These are phyloP conservation scores for Fomitopsis pulvina DNA, from an alignment of 768 basidiomycete genomes.

Conservation along the genomic window DNA sequence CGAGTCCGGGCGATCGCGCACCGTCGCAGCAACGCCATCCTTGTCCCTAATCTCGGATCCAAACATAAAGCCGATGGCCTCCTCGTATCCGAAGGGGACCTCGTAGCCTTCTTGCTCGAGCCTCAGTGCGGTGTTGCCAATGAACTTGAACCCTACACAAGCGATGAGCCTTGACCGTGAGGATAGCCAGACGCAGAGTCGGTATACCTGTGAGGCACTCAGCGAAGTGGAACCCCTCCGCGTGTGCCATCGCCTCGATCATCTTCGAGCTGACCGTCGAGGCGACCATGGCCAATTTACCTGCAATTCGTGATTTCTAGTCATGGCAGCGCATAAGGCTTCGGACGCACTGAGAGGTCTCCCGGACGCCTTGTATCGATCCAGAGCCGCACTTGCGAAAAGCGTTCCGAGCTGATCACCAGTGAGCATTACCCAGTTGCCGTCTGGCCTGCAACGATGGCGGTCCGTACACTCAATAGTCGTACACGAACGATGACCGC, in stretches of 20 bases:
- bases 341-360: conserved; percentile 32
- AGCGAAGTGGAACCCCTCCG: conserved; percentile 76
- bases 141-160: conserved; percentile 78
- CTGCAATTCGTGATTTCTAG: conserved; percentile 24
- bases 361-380: conserved; percentile 38
- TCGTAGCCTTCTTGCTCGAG: conserved; percentile 62
- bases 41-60: conserved; percentile 77
- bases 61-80: conserved; percentile 91
- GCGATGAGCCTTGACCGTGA: neutral
- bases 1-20: conserved; percentile 23
- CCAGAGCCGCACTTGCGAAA: conserved; percentile 41
- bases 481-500: neutral
- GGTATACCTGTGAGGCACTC: conserved; percentile 76
- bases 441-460: conserved; percentile 31
- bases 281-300: conserved; percentile 77
- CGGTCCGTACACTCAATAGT: neutral
- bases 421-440: conserved; percentile 66
- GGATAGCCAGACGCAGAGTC: too few species aligned
- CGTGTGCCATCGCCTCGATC: conserved; percentile 67
- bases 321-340: too few species aligned
- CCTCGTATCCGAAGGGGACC: conserved; percentile 77
- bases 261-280: conserved; percentile 91
- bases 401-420: conserved; percentile 77
- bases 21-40: conserved; percentile 80
- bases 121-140: conserved; percentile 73